These are phyloP conservation scores for Colletotrichum cereale DNA, from an alignment of 2,329 filamentous ascomycete species.

Conservation along the genomic window DNA sequence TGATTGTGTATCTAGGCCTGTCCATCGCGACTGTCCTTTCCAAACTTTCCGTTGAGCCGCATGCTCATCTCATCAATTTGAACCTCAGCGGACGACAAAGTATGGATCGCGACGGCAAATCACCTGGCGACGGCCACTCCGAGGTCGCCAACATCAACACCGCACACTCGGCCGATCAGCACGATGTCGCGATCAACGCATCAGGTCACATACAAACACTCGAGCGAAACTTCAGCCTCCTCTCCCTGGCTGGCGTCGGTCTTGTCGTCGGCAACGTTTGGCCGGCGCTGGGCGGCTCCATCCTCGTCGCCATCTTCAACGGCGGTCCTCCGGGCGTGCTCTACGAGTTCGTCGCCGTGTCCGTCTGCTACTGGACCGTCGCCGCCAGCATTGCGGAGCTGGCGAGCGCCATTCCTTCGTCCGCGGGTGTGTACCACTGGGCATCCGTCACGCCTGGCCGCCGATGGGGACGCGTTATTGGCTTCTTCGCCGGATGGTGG, in stretches of 20 bases:
- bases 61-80: not conserved
- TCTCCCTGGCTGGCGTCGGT: constrained; percentile 56
- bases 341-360: constrained; percentile 68
- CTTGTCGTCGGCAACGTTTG: constrained; percentile 58
- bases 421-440: constrained; percentile 73
- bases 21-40: not conserved
- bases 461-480: constrained; percentile 62
- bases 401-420: constrained; percentile 71
- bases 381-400: constrained; percentile 71
- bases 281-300: constrained; percentile 58
- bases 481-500: constrained; percentile 61
- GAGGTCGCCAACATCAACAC: constrained; percentile 6
- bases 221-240: constrained; percentile 54
- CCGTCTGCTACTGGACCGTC: constrained; percentile 68
- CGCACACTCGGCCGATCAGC: constrained; percentile 23
- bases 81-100: not conserved
- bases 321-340: constrained; percentile 72
- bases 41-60: not conserved
- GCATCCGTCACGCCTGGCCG: constrained; percentile 68
- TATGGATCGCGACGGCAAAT: constrained; percentile 24
- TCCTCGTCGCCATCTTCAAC: constrained; percentile 67
- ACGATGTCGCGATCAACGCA: constrained; percentile 49
- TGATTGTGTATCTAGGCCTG: constrained; percentile 9
- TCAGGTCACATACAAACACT: constrained; percentile 57
- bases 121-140: not conserved